These are phyloP conservation scores for Venturia asperata DNA, from an alignment of 2,329 filamentous ascomycete species.

Conservation along the genomic window DNA sequence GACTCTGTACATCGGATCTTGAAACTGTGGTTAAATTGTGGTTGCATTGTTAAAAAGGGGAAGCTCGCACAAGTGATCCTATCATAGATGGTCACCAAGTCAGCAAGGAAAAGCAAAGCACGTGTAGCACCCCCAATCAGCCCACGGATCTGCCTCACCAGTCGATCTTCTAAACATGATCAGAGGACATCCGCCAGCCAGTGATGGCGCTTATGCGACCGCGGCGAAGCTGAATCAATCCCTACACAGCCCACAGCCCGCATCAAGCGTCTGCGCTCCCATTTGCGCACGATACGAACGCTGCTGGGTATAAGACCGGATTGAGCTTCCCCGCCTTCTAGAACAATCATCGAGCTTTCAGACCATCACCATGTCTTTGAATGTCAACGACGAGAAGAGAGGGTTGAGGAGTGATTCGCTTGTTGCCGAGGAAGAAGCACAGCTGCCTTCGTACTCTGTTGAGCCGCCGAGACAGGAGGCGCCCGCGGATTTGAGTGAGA, in stretches of 20 bases:
- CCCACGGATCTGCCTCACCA: not conserved
- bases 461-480: not conserved
- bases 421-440: not conserved
- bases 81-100: not conserved
- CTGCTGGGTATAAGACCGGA: not conserved
- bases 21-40: not conserved
- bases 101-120: not conserved
- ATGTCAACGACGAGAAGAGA: not conserved
- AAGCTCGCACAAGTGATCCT: not conserved
- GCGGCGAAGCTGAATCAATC: not conserved
- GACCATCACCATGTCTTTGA: not conserved
- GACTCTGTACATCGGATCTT: not conserved
- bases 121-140: not conserved
- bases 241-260: conserved; percentile 9
- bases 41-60: not conserved
- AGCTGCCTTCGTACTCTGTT: conserved; percentile 3
- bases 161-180: not conserved
- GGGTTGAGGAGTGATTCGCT: not conserved
- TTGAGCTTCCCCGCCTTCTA: conserved; percentile 2
- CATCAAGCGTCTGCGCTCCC: not conserved
- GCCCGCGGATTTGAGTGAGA: conserved; percentile 10
- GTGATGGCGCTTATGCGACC: not conserved
- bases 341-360: not conserved
- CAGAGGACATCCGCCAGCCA: not conserved
- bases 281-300: not conserved